Percentiles rank a stretch among this genome's conserved stretches.
phyloP scores from a whole-genome alignment of 495 filamentous ascomycete genomes.

The Talaromyces borbonicus region DNA sequence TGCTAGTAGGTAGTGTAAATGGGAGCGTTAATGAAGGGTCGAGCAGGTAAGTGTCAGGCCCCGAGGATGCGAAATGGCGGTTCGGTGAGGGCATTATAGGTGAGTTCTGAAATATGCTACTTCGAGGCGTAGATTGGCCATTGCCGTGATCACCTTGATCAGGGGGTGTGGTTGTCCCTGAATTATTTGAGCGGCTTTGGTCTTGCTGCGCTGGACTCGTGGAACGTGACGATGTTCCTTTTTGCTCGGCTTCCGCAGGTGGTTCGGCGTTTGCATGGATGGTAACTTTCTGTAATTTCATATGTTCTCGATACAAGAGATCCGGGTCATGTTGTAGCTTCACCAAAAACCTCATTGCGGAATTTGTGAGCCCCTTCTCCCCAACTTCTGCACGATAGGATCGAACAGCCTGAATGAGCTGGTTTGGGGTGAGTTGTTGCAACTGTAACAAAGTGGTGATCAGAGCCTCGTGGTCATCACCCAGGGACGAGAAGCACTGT shows the following conservation, averaged over 20 bases:
- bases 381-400: slow-evolving; percentile 93
- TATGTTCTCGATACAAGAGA: slow-evolving; percentile 26
- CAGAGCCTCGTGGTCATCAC: slow-evolving; percentile 83
- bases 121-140: slow-evolving; percentile 14
- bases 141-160: slow-evolving; percentile 44
- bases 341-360: slow-evolving; percentile 75
- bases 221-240: slow-evolving; percentile 21
- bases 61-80: slow-evolving; percentile 2
- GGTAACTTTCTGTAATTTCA: slow-evolving; percentile 21
- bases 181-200: slow-evolving; percentile 14
- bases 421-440: slow-evolving; percentile 69
- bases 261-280: background rate
- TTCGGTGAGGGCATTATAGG: slow-evolving; percentile 1
- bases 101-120: slow-evolving; percentile 12
- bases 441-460: slow-evolving; percentile 84
- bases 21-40: slow-evolving; percentile 90
- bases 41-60: slow-evolving; percentile 53
- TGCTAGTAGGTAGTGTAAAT: slow-evolving; percentile 87
- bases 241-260: slow-evolving; percentile 11
- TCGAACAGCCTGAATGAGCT: slow-evolving; percentile 85
- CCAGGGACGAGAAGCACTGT: slow-evolving; percentile 91
- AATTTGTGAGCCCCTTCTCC: slow-evolving; percentile 81
- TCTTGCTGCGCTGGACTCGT: slow-evolving; percentile 34
- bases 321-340: slow-evolving; percentile 63
- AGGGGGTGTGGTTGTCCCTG: slow-evolving; percentile 33